These are phyloP conservation scores for Reutealis trisperma DNA, from an alignment of 345 rosid species.

Conservation along the genomic window DNA sequence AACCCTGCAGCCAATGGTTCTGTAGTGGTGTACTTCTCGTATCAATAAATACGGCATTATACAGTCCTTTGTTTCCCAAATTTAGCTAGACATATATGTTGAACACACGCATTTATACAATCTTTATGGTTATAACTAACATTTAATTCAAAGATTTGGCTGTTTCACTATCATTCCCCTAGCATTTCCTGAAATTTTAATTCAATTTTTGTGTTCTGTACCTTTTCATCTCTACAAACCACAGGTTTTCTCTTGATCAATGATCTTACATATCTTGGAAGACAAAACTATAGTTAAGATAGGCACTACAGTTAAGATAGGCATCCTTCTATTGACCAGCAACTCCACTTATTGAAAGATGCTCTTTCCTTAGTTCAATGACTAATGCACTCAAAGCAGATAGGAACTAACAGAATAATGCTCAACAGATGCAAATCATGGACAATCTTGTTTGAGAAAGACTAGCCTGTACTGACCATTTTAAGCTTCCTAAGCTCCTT, in stretches of 20 bases:
- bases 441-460: constrained; percentile 3
- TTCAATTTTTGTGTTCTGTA: not conserved
- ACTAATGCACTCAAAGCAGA: not conserved
- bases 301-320: no score
- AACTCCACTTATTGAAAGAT: constrained; percentile 6
- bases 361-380: not conserved
- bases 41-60: not conserved
- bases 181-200: not conserved
- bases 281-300: no score
- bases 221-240: not conserved
- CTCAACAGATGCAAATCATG: not conserved
- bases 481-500: constrained; percentile 74
- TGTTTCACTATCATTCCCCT: not conserved
- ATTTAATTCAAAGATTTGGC: not conserved
- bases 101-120: not conserved
- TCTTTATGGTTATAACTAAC: not conserved
- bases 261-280: not conserved
- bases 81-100: not conserved
- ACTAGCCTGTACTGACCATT: constrained; percentile 49
- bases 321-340: not conserved
- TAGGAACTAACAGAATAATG: not conserved
- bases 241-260: not conserved
- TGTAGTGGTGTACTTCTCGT: not conserved
- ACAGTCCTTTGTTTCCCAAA: not conserved
- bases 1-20: not conserved